These are phyloP conservation scores for Aspergillus calidoustus DNA, from an alignment of 2,329 filamentous ascomycete genomes.

Conservation along the genomic window DNA sequence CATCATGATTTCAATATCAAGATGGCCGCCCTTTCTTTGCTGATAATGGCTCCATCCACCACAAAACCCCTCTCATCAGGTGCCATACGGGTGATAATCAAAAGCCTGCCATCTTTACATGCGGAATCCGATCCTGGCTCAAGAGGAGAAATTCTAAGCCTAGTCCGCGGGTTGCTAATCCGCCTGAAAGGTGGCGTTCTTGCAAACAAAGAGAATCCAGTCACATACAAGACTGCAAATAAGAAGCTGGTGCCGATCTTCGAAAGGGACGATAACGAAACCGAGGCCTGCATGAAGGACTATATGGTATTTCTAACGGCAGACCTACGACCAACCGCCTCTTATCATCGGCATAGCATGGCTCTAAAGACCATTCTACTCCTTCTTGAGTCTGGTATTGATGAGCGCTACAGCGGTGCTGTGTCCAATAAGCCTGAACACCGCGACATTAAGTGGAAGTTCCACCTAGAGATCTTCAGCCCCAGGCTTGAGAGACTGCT, in stretches of 20 bases:
- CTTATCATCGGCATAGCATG: slow-evolving; percentile 87
- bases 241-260: slow-evolving; percentile 32
- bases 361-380: slow-evolving; percentile 72
- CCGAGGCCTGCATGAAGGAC: slow-evolving; percentile 67
- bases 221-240: slow-evolving; percentile 15
- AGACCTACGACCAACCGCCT: slow-evolving; percentile 79
- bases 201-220: slow-evolving; percentile 35
- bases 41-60: slow-evolving; percentile 75
- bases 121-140: slow-evolving; percentile 86
- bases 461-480: slow-evolving; percentile 50
- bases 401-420: slow-evolving; percentile 48
- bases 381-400: slow-evolving; percentile 72
- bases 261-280: slow-evolving; percentile 57
- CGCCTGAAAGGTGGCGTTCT: slow-evolving; percentile 71
- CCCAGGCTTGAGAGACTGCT: slow-evolving; percentile 58
- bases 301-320: slow-evolving; percentile 72
- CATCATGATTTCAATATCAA: slow-evolving; percentile 67
- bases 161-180: slow-evolving; percentile 76
- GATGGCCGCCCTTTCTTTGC: slow-evolving; percentile 78
- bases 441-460: slow-evolving; percentile 56
- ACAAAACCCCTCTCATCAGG: slow-evolving; percentile 71
- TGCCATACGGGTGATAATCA: slow-evolving; percentile 66
- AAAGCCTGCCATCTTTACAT: slow-evolving; percentile 72
- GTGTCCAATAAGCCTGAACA: slow-evolving; percentile 54
- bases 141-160: slow-evolving; percentile 76